phyloP scores from a whole-genome alignment of 306 rosid species.

The Canavalia gladiata region DNA sequence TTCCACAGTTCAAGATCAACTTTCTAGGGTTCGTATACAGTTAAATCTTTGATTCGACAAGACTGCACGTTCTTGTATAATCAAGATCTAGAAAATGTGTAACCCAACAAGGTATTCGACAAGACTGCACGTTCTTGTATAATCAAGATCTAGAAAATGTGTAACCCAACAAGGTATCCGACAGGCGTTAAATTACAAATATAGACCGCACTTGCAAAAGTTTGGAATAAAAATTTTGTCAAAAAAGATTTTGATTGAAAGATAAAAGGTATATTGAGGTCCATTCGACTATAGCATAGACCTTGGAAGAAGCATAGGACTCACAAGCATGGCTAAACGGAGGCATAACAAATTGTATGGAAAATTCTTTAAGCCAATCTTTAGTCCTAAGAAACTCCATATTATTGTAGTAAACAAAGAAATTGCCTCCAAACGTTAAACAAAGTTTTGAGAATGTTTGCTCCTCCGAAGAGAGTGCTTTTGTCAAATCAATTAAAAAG shows the following conservation, averaged over 20 bases:
- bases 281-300: too few relatives aligned
- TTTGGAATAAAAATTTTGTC: neutral
- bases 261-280: too few relatives aligned
- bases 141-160: neutral
- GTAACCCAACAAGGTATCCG: neutral
- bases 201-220: too few relatives aligned
- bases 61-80: neutral
- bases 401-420: constrained; percentile 80
- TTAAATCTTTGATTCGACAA: too few relatives aligned
- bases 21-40: too few relatives aligned
- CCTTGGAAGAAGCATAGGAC: too few relatives aligned
- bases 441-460: constrained; percentile 81
- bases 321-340: too few relatives aligned
- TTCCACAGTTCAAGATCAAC: too few relatives aligned
- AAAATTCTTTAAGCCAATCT: too few relatives aligned
- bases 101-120: neutral
- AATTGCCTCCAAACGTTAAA: constrained; percentile 81
- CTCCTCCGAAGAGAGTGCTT: constrained; percentile 56
- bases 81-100: neutral
- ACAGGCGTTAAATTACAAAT: neutral
- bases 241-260: too few relatives aligned
- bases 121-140: neutral
- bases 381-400: too few relatives aligned
- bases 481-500: neutral
- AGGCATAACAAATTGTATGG: too few relatives aligned